Evolutionary conservation across 805 yeast species (phyloP), one percentile per base, ranked within the genome.

Genomic region (Scheffersomyces ergatensis): DNA sequence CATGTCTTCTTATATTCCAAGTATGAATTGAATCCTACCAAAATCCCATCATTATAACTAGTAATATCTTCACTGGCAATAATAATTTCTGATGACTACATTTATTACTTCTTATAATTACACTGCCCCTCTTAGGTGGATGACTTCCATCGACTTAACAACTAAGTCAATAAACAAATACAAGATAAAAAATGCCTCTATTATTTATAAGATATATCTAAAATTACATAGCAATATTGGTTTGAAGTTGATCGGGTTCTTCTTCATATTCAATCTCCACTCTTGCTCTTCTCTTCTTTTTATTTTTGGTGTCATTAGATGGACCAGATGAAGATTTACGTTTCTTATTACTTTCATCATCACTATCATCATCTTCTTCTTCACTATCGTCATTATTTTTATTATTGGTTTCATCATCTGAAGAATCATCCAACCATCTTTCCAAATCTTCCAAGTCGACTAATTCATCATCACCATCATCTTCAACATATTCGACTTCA

Each of bases 361-460:
- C 68, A 23, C 59, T 71, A 36, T 61, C 76, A 3, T 63, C 70
- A 24, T 61, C 72, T 38, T 60, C 63, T 19, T 55, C 60, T 8
- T 52, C 59, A 9, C 50, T 58, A 46, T 43, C 70, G 55, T 45
- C 67, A 15, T 50, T 60, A 34, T 49, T 58, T 31, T 58, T 65
- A 5, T 53, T 56, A 27, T 66, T 81, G 31, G 72, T 62, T 24
- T 54, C 64, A 17, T 46, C 48, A 34, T 60, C 74, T 42, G 64
- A 51, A 3, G 66, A 60, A 42, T 62, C 68, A 35, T 68, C 87
- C 39, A 85, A 70, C 97, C 97, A 92, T 63, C 80, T 83, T 64
- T 90, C 93, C 49, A 90, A 70, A 54, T 92, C 97, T 68, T 90
- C 97, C 70, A 92, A 78, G 58, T 93, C 97, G 19, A 89, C 96